Evolutionary conservation across 257 asterid species (phyloP), one percentile per base, ranked within the genome.

Genomic region (Sherardia arvensis): DNA sequence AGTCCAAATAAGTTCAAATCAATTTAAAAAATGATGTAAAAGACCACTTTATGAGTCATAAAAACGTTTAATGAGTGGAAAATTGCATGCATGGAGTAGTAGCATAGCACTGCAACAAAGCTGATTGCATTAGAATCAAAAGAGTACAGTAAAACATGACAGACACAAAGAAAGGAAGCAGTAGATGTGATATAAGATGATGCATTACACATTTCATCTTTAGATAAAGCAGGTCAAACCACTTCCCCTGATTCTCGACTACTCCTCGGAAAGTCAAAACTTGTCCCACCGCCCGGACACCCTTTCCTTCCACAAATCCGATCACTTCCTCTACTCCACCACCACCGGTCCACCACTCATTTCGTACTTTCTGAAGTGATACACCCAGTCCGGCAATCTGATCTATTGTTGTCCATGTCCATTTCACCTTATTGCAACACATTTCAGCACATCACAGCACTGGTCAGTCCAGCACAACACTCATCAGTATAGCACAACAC

Each of bases 261-360:
- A 48, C 53, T 17, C 11, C 38, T 69, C 55, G 64, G 74, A 62
- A 69, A 69, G 74, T 62, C 65, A 62, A 69, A 69, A 62, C 55
- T 25, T 54, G 68, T 40, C 43, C 58, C 40, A 51, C 68, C 27
- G 54, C 12, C 53, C 20, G 53, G 43, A 36, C 43, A 40, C 14
- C 14, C 14, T 14, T 61, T 23, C 62, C 62, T 69, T 38, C 56
- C n/a, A 61, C 48, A 61, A 64, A 69, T 23, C 34, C 34, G 55
- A 36, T 15, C 62, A 53, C 43, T 18, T 1, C 36, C 40, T 14
- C 5, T 14, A 45, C 27, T 51, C 22, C 22, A 15, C 22, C 22
- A 51, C 64, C 10, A 15, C 5, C 10, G 48, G 2, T n/a, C n/a
- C n/a, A n/a, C n/a, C n/a, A n/a, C n/a, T n/a, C n/a, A n/a, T n/a